These are phyloP conservation scores for Colletotrichum camelliae DNA, from an alignment of 2,329 filamentous ascomycete genomes.

Conservation along the genomic window DNA sequence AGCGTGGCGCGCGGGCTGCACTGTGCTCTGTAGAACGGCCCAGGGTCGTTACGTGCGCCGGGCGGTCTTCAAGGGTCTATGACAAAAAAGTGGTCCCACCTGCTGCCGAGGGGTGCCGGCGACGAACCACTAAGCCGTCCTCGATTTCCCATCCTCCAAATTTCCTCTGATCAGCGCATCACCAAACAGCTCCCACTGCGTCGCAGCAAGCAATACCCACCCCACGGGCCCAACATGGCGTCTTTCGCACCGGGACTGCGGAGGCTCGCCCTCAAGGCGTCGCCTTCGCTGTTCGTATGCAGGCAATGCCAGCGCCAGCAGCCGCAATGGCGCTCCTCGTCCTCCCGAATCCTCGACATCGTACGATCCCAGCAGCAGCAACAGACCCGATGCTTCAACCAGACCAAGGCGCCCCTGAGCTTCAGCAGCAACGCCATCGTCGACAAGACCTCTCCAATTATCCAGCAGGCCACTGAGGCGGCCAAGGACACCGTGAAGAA, in stretches of 20 bases:
- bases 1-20: not conserved
- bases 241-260: constrained; percentile 47
- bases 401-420: constrained; percentile 33
- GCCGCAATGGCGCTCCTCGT: constrained; percentile 27
- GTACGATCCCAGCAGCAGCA: constrained; percentile 34
- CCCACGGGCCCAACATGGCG: constrained; percentile 38
- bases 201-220: not conserved
- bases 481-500: constrained; percentile 28
- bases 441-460: not conserved
- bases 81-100: constrained; percentile 3
- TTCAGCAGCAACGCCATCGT: constrained; percentile 24
- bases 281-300: constrained; percentile 48
- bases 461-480: constrained; percentile 2
- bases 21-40: not conserved
- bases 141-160: constrained; percentile 10
- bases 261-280: constrained; percentile 42
- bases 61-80: constrained; percentile 2
- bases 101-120: constrained; percentile 5
- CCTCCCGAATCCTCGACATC: constrained; percentile 44
- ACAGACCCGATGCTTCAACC: constrained; percentile 37
- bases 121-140: constrained; percentile 10
- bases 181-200: not conserved
- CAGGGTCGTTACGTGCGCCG: not conserved
- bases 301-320: constrained; percentile 50
- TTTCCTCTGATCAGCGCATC: not conserved